A percentile compares a stretch with the other conserved stretches of the same genome.
phyloP scores from a whole-genome alignment of 345 rosid genomes.

The Diplotaxis tenuifolia region DNA sequence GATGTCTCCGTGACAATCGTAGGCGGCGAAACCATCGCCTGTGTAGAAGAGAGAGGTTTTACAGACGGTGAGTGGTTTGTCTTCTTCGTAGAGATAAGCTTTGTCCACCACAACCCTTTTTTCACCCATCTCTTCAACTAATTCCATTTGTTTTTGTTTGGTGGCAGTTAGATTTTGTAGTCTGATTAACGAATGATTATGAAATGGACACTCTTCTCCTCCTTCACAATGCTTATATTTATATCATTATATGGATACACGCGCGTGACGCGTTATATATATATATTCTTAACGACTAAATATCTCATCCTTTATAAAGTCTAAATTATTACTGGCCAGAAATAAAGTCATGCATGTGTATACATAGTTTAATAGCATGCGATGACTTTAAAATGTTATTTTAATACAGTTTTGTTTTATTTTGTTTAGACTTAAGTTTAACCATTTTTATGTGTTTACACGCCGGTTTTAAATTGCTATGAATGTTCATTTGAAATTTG shows the following conservation, averaged over 20 bases:
- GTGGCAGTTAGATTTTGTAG: background rate
- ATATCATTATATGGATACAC: background rate
- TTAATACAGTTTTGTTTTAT: background rate
- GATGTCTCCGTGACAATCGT: conserved; percentile 61
- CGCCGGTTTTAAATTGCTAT: conserved; percentile 9
- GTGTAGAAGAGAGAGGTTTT: conserved; percentile 82
- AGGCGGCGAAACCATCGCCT: conserved; percentile 86
- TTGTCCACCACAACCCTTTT: conserved; percentile 47
- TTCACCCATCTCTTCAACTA: conserved; percentile 27
- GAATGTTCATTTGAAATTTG: background rate
- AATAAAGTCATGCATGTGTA: background rate
- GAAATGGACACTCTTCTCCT: conserved; percentile 28
- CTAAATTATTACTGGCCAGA: conserved; percentile 20
- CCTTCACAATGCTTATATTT: conserved; percentile 11
- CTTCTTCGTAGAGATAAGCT: conserved; percentile 55
- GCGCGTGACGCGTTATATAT: conserved; percentile 22
- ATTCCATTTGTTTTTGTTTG: conserved; percentile 21
- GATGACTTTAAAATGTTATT: conserved; percentile 9
- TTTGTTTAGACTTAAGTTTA: background rate
- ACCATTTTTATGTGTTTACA: conserved; percentile 13
- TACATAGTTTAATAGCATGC: conserved; percentile 3
- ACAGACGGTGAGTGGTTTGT: conserved; percentile 64
- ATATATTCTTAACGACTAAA: background rate
- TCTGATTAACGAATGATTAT: conserved; percentile 26
- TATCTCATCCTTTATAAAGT: conserved; percentile 14